Evolutionary conservation across 2,329 filamentous ascomycete species (phyloP).

Genomic region (Hyphodiscus sp.): DNA sequence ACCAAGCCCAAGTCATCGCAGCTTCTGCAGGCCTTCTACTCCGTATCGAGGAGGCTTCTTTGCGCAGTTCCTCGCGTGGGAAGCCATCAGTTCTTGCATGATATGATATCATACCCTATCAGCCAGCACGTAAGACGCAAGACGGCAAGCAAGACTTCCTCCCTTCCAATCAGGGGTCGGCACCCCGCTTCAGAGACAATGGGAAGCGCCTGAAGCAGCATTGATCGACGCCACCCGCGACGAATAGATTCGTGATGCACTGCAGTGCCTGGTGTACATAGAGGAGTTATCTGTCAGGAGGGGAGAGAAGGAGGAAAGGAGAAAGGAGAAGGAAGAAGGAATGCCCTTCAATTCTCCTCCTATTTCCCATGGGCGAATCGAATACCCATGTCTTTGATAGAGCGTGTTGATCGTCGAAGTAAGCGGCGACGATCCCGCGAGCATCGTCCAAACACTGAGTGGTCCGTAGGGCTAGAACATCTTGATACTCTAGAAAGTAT

Average conservation of each 20-base stretch:
- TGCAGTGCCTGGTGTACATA: no score
- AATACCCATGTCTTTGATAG: slow-evolving; percentile 4
- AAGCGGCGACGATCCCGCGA: slow-evolving; percentile 17
- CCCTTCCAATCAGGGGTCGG: background rate
- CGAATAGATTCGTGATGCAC: background rate
- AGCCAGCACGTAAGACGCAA: no score
- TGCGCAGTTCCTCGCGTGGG: no score
- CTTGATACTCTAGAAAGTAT: background rate
- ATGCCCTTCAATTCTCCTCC: background rate
- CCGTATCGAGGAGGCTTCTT: no score
- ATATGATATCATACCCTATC: no score
- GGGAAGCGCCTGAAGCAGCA: background rate
- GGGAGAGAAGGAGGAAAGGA: no score
- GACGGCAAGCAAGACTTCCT: background rate
- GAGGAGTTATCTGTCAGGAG: no score
- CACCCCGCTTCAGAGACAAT: background rate
- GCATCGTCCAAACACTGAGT: background rate
- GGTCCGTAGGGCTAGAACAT: background rate
- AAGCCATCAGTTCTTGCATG: no score
- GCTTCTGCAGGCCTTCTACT: no score
- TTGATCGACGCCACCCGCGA: slow-evolving; percentile 5
- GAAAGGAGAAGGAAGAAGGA: no score
- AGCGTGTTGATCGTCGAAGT: slow-evolving; percentile 12
- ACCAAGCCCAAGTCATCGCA: no score
- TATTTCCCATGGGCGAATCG: slow-evolving; percentile 7